phyloP scores from a whole-genome alignment of 1,284 basidiomycete genomes.

The Cystobasidium slooffiae region DNA sequence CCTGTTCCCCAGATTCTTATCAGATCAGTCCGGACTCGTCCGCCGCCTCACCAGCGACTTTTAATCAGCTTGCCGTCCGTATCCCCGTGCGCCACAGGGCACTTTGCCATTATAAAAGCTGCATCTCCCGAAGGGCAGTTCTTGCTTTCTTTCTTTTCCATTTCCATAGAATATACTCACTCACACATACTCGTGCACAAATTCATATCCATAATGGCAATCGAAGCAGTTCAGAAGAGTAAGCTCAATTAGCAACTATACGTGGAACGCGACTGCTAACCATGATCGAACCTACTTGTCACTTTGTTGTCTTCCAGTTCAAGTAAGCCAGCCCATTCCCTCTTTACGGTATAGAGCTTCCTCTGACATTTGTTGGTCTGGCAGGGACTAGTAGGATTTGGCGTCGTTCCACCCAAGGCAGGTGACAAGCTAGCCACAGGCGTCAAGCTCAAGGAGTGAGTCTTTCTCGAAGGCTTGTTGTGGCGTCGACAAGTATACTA shows the following conservation, averaged over 20 bases:
- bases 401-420: constrained; percentile 6
- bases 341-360: not conserved
- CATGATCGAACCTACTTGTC: too few species aligned
- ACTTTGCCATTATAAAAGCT: not conserved
- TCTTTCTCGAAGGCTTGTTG: not conserved
- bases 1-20: not conserved
- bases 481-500: not conserved
- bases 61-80: not conserved
- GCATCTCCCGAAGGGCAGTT: not conserved
- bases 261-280: not conserved
- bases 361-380: not conserved
- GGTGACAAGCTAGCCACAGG: constrained; percentile 34
- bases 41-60: not conserved
- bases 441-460: constrained; percentile 33
- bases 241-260: not conserved
- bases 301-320: not conserved
- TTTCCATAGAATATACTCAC: not conserved
- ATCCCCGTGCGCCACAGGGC: not conserved
- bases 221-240: constrained; percentile 2
- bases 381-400: not conserved
- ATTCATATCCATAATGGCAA: not conserved
- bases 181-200: not conserved
- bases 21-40: constrained; percentile 11
- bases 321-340: not conserved
- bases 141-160: not conserved